These are phyloP conservation scores for Sphaerosporella brunnea DNA, from an alignment of 495 filamentous ascomycete genomes.

Conservation along the genomic window DNA sequence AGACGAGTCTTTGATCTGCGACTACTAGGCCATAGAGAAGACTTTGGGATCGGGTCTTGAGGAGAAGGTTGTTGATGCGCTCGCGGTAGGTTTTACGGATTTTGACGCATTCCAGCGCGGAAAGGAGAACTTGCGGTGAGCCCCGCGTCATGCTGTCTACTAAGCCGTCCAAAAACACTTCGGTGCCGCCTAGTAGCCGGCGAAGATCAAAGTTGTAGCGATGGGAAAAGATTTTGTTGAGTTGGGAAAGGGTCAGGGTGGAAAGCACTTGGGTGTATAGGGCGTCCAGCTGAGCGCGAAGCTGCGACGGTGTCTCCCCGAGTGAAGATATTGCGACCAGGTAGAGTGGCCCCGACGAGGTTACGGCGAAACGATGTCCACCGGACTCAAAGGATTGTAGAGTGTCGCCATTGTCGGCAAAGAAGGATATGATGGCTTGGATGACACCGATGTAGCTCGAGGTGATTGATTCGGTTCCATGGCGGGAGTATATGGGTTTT, in stretches of 20 bases:
- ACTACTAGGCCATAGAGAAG: slow-evolving; percentile 89
- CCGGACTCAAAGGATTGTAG: slow-evolving; percentile 71
- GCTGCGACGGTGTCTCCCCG: slow-evolving; percentile 56
- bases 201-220: slow-evolving; percentile 83
- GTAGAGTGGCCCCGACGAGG: slow-evolving; percentile 69
- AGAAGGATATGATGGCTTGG: slow-evolving; percentile 96
- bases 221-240: slow-evolving; percentile 74
- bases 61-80: slow-evolving; percentile 66
- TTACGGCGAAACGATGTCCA: slow-evolving; percentile 63
- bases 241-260: slow-evolving; percentile 75
- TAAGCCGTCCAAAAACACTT: slow-evolving; percentile 73
- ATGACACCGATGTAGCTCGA: slow-evolving; percentile 84
- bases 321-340: slow-evolving; percentile 83
- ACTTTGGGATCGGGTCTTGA: slow-evolving; percentile 53
- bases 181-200: slow-evolving; percentile 83
- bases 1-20: slow-evolving; percentile 83
- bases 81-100: slow-evolving; percentile 75
- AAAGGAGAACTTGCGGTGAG: slow-evolving; percentile 72
- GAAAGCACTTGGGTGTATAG: slow-evolving; percentile 97
- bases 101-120: slow-evolving; percentile 75
- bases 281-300: slow-evolving; percentile 75
- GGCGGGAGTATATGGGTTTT: slow-evolving; percentile 93
- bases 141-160: slow-evolving; percentile 89
- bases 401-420: slow-evolving; percentile 56
- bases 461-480: slow-evolving; percentile 75